Base-by-base conservation (phyloP, 2,329 filamentous ascomycete species). In the Alternaria brassicae region DNA sequence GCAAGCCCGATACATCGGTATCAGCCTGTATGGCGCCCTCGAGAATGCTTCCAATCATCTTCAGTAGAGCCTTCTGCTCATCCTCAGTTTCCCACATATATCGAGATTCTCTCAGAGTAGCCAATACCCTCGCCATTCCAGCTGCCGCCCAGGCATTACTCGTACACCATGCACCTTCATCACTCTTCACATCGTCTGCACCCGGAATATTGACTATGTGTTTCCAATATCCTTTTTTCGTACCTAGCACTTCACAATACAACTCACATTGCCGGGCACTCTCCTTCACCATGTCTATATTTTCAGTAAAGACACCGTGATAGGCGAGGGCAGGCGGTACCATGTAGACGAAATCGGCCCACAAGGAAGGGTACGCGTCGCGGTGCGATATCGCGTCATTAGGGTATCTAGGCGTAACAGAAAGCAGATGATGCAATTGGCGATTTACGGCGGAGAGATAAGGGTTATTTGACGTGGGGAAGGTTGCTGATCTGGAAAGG, bases 311-410 rank as follows among this genome's bases (percentile, higher is more conserved):
- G 7, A 81, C 78, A 25, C 74, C 81, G 65, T 80, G 79, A 64
- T 81, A 84, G 3, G 82, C 82, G 17, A 84, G 69, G 40, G 81
- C 81, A 1, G 83, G 82, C n/a, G 82, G 81, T 1, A 78, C 78
- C 82, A 84, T 84, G 65, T 81, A 81, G 6, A 83, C 58, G 62
- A 80, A 82, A 66, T 85, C 83, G 13, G 81, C 78, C 81, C 82
- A 84, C 9, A 84, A 72, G 57, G 83, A 80, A 4, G 78, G 63
- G 6, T 74, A 71, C 15, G 77, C 72, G 23, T 78, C 69, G 25
- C 82, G 77, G 62, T 85, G 82, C 45, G 79, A 82, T 48, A 84
- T 82, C 2, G 83, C 82, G 28, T 80, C 80, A 55, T 84, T 83
- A 15, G 69, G 47, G 65, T 78, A 82, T 45, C 79, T 74, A 7